Base-by-base conservation (phyloP, 805 yeast species). In the Ogataea polymorpha region DNA sequence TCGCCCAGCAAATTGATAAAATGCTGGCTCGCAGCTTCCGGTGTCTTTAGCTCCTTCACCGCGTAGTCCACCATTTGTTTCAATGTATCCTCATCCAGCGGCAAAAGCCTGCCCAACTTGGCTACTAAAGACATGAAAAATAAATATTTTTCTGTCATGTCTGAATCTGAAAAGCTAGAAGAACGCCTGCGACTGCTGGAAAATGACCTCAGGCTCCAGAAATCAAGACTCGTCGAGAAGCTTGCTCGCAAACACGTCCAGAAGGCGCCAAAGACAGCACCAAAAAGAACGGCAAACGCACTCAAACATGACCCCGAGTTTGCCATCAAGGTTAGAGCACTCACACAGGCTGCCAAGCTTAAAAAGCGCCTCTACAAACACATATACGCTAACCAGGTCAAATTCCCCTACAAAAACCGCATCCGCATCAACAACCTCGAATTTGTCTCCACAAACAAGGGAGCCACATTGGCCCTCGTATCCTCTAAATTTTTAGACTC, bases 1-100 rank as follows among this genome's bases (percentile, higher is more conserved):
- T 79, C 79, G 6, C 86, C 86, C 11, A 79, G 57, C 13, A 80
- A 56, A 32, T 77, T 75, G 11, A 72, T 55, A 52, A 81, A 75
- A 56, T 82, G 82, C 17, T 63, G 66, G 15, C 70, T 67, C 7
- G 78, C 70, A 11, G 69, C 77, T 4, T 68, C 67, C 37, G 77
- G 72, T 0, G 74, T 56, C 6, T 68, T 67, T 16, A 79, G 60
- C 21, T 54, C 45, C 8, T 68, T 56, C 10, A 72, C 54, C 0
- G 80, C 75, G 50, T 80, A 77, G 10, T 72, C 74, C 5, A 81
- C 66, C 66, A 80, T 70, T 51, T 80, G 82, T 10, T 54, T 50
- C 23, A 79, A 61, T 0, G 83, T 66, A 7, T 77, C 83, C 12
- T 67, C 65, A 46, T 82, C 88, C 29, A 82, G 58, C 0, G 87